Percentiles rank a stretch among this genome's conserved stretches.
Conservation (phyloP, 148 eudicot species). For the Rhododendron molle region DNA sequence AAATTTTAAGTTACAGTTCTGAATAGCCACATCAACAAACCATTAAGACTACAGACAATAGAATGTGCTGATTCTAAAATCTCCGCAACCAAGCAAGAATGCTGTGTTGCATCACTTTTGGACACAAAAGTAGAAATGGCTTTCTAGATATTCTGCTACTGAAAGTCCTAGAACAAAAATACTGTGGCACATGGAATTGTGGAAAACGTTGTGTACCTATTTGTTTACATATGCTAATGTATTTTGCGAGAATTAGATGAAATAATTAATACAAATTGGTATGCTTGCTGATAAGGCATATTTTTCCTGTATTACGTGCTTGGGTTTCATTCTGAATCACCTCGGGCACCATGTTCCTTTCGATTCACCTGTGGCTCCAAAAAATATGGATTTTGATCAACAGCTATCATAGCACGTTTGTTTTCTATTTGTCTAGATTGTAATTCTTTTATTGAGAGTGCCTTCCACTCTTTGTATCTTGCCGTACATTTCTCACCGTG, state of each 20-base stretch:
- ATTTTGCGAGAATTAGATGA: not conserved
- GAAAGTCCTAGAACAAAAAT: not conserved
- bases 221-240: not conserved
- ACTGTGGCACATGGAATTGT: not conserved
- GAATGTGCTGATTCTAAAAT: not conserved
- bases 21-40: not conserved
- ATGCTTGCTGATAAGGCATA: not conserved
- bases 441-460: not conserved
- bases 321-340: not conserved
- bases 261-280: not conserved
- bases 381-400: not conserved
- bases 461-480: not conserved
- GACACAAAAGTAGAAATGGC: not conserved
- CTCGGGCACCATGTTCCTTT: too few species aligned
- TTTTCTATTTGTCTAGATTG: not conserved
- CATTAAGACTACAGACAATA: not conserved
- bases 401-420: not conserved
- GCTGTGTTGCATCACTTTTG: not conserved
- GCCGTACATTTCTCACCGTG: not conserved
- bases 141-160: not conserved
- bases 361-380: not conserved
- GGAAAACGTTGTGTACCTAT: not conserved
- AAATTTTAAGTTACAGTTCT: not conserved
- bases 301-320: not conserved
- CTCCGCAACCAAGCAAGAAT: not conserved